Evolutionary conservation across 2,329 filamentous ascomycete species (phyloP), one percentile per base, ranked within the genome.

Genomic region (Claviceps pazoutovae): DNA sequence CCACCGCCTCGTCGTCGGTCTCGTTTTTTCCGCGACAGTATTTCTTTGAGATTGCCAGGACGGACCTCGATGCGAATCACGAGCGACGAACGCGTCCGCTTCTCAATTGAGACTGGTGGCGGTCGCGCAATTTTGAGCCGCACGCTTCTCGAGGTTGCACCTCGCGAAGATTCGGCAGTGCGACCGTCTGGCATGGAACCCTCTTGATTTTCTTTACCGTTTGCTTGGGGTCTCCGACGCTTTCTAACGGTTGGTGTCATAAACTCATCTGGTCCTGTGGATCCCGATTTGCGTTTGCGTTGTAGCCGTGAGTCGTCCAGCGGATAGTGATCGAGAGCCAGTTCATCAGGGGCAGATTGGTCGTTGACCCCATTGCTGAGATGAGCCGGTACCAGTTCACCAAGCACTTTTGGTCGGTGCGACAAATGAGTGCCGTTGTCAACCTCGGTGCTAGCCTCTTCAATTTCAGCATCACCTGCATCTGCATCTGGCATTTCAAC

Each of bases 241-340:
- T 79, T 83, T 54, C 76, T 74, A 38, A 75, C 62, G 1, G 73
- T 70, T 53, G 72, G 67, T 16, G 71, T 66, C 16, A 70, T 67
- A 16, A 71, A 71, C 57, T 84, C 75, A 56, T 87, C 73, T 56
- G 69, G 72, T 48, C 84, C 82, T 13, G 78, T 73, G 3, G 86
- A 84, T 1, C 87, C 88, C 17, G 87, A 83, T 66, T 91, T 95
- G 51, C 90, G 81, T 68, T 95, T 95, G 54, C 90, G 79, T 54
- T 95, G 71, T 36, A 86, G 79, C 50, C 88, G 83, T 8, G 87
- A 83, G 46, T 84, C 86, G 65, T 91, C 85, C 70, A 84, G 74
- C 7, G 83, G 76, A 60, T 88, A 84, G 55, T 85, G 84, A 50
- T 85, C 79, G 51, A 86, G 73, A 39, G 86, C 82, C 11, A 86